Evolutionary conservation across 371 early-diverging fungal genomes (phyloP).

Genomic region (Mortierella sp.): DNA sequence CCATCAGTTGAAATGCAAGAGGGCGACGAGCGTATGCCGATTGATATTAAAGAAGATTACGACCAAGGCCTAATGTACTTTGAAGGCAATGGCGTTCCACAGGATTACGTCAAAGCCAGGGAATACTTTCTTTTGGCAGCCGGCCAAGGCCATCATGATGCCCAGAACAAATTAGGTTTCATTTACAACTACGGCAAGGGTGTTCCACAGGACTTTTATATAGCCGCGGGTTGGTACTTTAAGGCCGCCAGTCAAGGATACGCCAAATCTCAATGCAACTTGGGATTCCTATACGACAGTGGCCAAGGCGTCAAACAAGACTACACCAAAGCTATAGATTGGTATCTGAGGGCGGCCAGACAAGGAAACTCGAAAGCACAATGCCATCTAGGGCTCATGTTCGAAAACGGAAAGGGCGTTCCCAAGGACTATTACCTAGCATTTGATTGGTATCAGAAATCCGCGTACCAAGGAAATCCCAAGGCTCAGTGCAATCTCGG

Average conservation of each 20-base stretch:
- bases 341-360: neutral
- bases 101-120: neutral
- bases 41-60: neutral
- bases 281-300: neutral
- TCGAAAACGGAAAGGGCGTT: neutral
- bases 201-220: neutral
- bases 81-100: neutral
- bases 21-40: neutral
- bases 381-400: neutral
- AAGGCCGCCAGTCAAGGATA: neutral
- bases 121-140: neutral
- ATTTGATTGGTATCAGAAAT: neutral
- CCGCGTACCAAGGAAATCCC: neutral
- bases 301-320: neutral
- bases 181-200: neutral
- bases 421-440: neutral
- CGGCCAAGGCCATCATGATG: neutral
- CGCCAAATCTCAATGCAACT: neutral
- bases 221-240: neutral
- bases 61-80: neutral
- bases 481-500: neutral
- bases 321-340: neutral
- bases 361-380: neutral
- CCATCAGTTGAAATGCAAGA: neutral
- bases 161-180: neutral